Conservation (phyloP, 495 filamentous ascomycete species). For the Podospora comata region DNA sequence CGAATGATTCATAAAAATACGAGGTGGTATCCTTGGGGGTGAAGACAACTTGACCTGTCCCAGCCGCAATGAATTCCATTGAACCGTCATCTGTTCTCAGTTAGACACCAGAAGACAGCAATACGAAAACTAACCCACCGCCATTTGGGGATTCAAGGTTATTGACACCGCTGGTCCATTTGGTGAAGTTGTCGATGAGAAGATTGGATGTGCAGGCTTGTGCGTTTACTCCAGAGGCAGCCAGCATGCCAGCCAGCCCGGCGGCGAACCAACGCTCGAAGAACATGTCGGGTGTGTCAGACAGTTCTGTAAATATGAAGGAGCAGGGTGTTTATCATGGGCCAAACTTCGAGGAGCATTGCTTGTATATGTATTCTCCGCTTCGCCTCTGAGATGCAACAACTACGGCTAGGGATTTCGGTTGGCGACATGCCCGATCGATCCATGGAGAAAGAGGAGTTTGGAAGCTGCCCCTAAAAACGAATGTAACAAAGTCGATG, state of each 20-base stretch:
- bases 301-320: slow-evolving; percentile 5
- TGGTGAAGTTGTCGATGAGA: slow-evolving; percentile 56
- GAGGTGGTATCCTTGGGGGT: slow-evolving; percentile 45
- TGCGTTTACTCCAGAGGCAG: slow-evolving; percentile 25
- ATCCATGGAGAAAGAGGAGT: background rate
- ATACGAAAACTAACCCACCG: slow-evolving; percentile 25
- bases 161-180: slow-evolving; percentile 51
- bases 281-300: slow-evolving; percentile 21
- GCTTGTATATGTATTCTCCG: background rate
- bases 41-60: slow-evolving; percentile 50
- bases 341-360: background rate
- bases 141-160: slow-evolving; percentile 48
- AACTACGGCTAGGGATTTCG: slow-evolving; percentile 12
- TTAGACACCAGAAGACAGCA: background rate
- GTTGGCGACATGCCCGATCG: background rate
- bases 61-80: slow-evolving; percentile 49
- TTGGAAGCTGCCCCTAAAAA: background rate
- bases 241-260: slow-evolving; percentile 29
- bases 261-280: slow-evolving; percentile 25
- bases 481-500: slow-evolving; percentile 4
- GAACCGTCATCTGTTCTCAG: slow-evolving; percentile 51
- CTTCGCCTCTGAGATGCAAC: background rate
- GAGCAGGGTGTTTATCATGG: background rate
- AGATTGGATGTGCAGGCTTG: slow-evolving; percentile 51
- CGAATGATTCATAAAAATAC: slow-evolving; percentile 59